phyloP scores from a whole-genome alignment of 1,284 basidiomycete genomes.

The Ceratobasidium sp. region DNA sequence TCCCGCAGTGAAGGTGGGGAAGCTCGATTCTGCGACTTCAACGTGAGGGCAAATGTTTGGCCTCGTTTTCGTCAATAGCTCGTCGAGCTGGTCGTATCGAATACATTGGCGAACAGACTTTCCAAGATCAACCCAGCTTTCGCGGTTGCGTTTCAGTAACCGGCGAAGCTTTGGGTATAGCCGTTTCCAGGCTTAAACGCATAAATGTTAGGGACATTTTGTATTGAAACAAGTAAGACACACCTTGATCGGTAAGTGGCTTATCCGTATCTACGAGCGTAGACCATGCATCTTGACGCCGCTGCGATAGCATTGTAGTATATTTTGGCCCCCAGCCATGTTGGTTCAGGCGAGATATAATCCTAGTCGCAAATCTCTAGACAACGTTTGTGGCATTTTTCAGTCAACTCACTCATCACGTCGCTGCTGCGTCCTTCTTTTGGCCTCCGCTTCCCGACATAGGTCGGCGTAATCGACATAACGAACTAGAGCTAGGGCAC shows the following conservation, averaged over 20 bases:
- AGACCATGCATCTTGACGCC: slow-evolving; percentile 4
- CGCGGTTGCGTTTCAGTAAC: slow-evolving; percentile 24
- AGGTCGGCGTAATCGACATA: slow-evolving; percentile 2
- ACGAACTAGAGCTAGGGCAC: slow-evolving; percentile 19
- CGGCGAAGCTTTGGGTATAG: slow-evolving; percentile 31
- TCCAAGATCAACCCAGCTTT: neutral
- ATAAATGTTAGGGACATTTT: neutral
- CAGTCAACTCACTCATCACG: slow-evolving; percentile 26
- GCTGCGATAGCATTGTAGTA: slow-evolving; percentile 11
- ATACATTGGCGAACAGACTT: neutral
- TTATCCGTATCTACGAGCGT: slow-evolving; percentile 5
- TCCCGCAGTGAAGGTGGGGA: neutral
- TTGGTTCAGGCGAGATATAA: slow-evolving; percentile 16
- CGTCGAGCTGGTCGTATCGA: slow-evolving; percentile 3
- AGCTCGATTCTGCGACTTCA: slow-evolving; percentile 22
- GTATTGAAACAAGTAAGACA: neutral
- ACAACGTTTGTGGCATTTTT: neutral
- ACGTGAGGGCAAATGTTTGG: slow-evolving; percentile 4
- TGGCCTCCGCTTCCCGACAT: neutral
- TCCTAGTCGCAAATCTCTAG: neutral
- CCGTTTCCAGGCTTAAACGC: slow-evolving; percentile 29
- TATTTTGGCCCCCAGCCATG: slow-evolving; percentile 25
- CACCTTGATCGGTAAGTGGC: slow-evolving; percentile 40
- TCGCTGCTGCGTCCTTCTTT: neutral
- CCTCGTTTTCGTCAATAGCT: slow-evolving; percentile 15